phyloP scores from a whole-genome alignment of 1,139 yeast species.

The Debaryomyces subglobosus region DNA sequence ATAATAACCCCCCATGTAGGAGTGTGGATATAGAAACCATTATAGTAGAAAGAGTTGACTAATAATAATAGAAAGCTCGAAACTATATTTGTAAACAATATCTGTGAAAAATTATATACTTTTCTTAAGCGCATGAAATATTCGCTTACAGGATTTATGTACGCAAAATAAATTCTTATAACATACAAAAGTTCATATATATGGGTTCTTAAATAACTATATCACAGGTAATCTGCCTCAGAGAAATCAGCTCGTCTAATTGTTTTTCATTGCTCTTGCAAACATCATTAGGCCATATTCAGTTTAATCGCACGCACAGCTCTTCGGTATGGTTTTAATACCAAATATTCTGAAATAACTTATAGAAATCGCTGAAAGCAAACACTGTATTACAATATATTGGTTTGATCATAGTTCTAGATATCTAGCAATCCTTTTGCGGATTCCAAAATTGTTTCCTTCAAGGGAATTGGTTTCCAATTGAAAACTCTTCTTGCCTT shows the following conservation, averaged over 20 bases:
- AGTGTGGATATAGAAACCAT: conserved; percentile 39
- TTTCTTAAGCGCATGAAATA: not conserved
- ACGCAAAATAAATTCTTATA: too few species aligned
- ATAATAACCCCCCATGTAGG: conserved; percentile 30
- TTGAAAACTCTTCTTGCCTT: conserved; percentile 5
- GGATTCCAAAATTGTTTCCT: not conserved
- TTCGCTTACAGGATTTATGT: not conserved
- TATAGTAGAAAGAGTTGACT: not conserved
- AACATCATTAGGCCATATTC: too few species aligned
- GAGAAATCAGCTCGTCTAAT: too few species aligned
- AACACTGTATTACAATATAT: too few species aligned
- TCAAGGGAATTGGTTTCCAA: conserved; percentile 8
- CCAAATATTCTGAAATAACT: too few species aligned
- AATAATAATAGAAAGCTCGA: not conserved
- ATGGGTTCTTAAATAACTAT: not conserved
- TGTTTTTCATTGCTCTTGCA: too few species aligned
- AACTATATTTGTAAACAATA: not conserved
- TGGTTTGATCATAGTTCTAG: not conserved
- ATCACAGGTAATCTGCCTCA: too few species aligned
- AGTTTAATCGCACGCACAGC: too few species aligned
- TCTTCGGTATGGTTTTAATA: too few species aligned
- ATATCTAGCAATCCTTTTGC: conserved; percentile 1
- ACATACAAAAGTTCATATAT: too few species aligned
- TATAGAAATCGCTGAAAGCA: too few species aligned
- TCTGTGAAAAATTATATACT: not conserved